Evolutionary conservation across 768 basidiomycete genomes (phyloP).

Genomic region (Flagelloscypha sp.): DNA sequence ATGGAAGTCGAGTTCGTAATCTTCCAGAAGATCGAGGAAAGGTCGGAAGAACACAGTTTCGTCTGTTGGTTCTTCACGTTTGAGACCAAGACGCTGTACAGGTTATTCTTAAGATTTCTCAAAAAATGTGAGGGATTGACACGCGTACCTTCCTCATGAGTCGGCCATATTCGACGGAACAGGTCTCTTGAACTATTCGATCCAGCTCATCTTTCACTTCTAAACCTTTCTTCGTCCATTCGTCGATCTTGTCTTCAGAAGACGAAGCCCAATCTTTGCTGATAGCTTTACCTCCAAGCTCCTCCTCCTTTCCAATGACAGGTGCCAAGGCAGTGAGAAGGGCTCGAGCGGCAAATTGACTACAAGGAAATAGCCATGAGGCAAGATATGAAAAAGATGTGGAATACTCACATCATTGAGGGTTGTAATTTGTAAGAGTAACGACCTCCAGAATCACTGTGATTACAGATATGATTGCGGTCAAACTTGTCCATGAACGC

Average conservation of each 20-base stretch:
- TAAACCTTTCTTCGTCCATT: slow-evolving; percentile 54
- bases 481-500: slow-evolving; percentile 96
- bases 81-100: slow-evolving; percentile 79
- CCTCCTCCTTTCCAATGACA: slow-evolving; percentile 76
- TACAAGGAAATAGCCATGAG: slow-evolving; percentile 19
- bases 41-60: slow-evolving; percentile 53
- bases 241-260: slow-evolving; percentile 43
- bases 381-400: neutral
- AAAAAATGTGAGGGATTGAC: too few relatives aligned
- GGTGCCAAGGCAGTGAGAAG: slow-evolving; percentile 74
- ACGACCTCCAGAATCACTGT: slow-evolving; percentile 69
- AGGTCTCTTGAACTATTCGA: slow-evolving; percentile 47
- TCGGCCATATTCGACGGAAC: slow-evolving; percentile 53
- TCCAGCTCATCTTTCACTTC: slow-evolving; percentile 56
- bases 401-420: slow-evolving; percentile 22
- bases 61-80: slow-evolving; percentile 46
- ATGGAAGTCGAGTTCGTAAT: slow-evolving; percentile 80
- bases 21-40: slow-evolving; percentile 66
- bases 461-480: slow-evolving; percentile 81
- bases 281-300: slow-evolving; percentile 38
- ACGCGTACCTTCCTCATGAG: slow-evolving; percentile 60
- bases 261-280: slow-evolving; percentile 57
- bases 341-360: slow-evolving; percentile 71
- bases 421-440: slow-evolving; percentile 58
- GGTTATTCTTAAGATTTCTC: too few relatives aligned